phyloP scores from a whole-genome alignment of 306 rosid genomes.

The Erythrophleum fordii region DNA sequence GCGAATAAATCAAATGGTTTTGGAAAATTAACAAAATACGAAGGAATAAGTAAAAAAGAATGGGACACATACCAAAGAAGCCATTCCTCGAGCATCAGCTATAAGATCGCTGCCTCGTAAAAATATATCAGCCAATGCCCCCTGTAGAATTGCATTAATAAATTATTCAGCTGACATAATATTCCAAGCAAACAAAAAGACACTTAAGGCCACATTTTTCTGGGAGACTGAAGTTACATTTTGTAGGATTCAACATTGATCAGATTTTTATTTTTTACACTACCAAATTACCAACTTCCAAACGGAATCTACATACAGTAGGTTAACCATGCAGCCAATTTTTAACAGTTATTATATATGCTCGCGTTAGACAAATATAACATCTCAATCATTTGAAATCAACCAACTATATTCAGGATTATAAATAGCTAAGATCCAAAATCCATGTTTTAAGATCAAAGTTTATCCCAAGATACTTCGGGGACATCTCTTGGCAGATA shows the following conservation, averaged over 20 bases:
- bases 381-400: constrained; percentile 18
- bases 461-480: constrained; percentile 8
- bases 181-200: neutral
- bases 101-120: constrained; percentile 76
- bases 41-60: neutral
- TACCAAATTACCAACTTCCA: neutral
- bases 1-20: constrained; percentile 30
- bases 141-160: constrained; percentile 51
- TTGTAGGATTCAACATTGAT: neutral
- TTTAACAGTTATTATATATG: constrained; percentile 1
- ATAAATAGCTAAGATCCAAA: neutral
- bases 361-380: constrained; percentile 8
- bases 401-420: constrained; percentile 2
- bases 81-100: constrained; percentile 90
- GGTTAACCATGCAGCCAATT: neutral
- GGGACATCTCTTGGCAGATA: neutral
- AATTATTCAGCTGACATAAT: constrained; percentile 8
- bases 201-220: neutral
- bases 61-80: constrained; percentile 69
- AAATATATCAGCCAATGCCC: constrained; percentile 90
- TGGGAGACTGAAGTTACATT: neutral
- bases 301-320: constrained; percentile 1
- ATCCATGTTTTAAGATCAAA: neutral
- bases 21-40: neutral
- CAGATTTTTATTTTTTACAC: neutral